Evolutionary conservation across 352 stramenopile genomes (phyloP).

Genomic region (Globisporangium radiosum): DNA sequence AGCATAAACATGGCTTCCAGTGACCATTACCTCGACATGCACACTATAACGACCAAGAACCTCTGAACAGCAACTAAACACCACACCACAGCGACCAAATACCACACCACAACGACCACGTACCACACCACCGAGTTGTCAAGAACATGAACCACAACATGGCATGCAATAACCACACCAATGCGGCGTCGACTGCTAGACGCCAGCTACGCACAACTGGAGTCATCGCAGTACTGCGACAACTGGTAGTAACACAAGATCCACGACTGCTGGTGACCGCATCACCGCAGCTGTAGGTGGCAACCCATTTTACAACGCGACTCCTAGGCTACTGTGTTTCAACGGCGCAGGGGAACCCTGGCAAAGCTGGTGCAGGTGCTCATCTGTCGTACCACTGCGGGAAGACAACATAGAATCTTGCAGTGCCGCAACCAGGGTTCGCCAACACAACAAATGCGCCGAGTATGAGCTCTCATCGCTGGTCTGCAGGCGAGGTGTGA

Average conservation of each 20-base stretch:
- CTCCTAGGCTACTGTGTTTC: conserved; percentile 7
- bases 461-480: conserved; percentile 14
- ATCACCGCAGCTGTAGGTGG: not conserved
- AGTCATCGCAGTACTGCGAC: not conserved
- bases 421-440: conserved; percentile 6
- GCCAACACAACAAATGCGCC: conserved; percentile 15
- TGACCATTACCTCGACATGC: no score
- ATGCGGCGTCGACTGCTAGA: not conserved
- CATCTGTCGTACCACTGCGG: conserved; percentile 10
- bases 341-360: conserved; percentile 14
- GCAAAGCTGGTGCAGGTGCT: conserved; percentile 7
- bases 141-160: no score
- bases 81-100: no score
- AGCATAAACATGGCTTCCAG: no score
- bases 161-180: no score
- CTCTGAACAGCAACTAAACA: no score
- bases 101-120: no score
- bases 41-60: no score
- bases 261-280: not conserved
- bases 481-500: not conserved
- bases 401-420: conserved; percentile 12
- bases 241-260: not conserved
- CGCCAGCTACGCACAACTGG: not conserved
- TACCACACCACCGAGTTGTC: no score
- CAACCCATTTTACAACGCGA: no score